phyloP scores from a whole-genome alignment of 2,329 filamentous ascomycete genomes.

The Exophiala sp. region DNA sequence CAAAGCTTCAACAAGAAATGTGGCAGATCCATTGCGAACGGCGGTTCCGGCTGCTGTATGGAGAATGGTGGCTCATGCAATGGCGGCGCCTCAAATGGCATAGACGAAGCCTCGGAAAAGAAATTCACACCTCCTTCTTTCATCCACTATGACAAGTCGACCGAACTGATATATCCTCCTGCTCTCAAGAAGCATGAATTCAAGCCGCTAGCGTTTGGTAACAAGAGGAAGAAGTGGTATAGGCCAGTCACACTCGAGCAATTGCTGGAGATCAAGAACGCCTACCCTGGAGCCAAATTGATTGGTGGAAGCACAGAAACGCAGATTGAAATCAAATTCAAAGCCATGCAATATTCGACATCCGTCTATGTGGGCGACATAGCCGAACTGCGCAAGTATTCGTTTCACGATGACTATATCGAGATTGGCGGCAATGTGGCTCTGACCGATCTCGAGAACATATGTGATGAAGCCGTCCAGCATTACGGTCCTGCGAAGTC shows the following conservation, averaged over 20 bases:
- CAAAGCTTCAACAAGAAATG: conserved; percentile 71
- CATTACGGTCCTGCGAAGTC: conserved; percentile 65
- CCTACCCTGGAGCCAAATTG: conserved; percentile 79
- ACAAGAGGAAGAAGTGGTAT: conserved; percentile 92
- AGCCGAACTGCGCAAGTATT: conserved; percentile 75
- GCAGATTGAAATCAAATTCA: conserved; percentile 98
- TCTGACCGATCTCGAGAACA: conserved; percentile 81
- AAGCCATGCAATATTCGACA: conserved; percentile 79
- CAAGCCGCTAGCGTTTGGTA: conserved; percentile 78
- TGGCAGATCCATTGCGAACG: conserved; percentile 52
- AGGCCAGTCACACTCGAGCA: conserved; percentile 81
- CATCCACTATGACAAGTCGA: conserved; percentile 89
- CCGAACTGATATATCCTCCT: conserved; percentile 91
- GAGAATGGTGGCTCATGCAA: conserved; percentile 64
- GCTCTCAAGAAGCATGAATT: conserved; percentile 75
- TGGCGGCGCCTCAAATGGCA: conserved; percentile 37
- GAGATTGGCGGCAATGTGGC: conserved; percentile 91
- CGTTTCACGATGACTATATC: conserved; percentile 71
- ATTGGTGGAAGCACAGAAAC: conserved; percentile 96
- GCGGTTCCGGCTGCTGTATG: conserved; percentile 67
- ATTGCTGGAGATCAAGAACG: conserved; percentile 82
- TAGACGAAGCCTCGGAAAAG: conserved; percentile 41
- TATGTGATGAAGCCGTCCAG: conserved; percentile 71
- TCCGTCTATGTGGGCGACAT: conserved; percentile 95
- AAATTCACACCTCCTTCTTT: conserved; percentile 81